Evolutionary conservation across 2,329 filamentous ascomycete species (phyloP).

Genomic region (Cryphonectria nitschkei): DNA sequence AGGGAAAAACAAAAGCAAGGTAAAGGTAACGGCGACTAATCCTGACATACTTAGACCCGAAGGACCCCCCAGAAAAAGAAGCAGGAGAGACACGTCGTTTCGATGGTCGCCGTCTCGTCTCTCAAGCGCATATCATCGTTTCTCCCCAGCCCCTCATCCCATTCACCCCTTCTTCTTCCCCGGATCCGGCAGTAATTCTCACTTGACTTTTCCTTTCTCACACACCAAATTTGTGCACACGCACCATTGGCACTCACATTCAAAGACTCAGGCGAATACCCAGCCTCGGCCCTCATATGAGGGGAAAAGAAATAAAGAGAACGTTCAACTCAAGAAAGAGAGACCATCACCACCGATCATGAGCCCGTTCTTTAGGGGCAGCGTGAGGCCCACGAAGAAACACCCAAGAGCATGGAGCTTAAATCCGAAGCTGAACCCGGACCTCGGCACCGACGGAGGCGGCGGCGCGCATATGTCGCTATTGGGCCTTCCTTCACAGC

Average conservation of each 20-base stretch:
- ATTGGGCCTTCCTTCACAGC: conserved; percentile 13
- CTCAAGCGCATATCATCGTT: neutral
- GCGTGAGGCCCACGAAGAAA: conserved; percentile 24
- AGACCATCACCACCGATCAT: conserved; percentile 6
- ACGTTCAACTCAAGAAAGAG: neutral
- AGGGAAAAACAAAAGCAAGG: neutral
- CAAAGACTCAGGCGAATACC: neutral
- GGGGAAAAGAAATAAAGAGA: neutral
- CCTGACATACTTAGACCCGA: neutral
- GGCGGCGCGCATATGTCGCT: conserved; percentile 11
- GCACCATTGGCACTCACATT: neutral
- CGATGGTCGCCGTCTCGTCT: neutral
- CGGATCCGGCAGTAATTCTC: neutral
- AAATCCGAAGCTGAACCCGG: conserved; percentile 28
- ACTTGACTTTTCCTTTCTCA: neutral
- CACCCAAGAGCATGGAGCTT: conserved; percentile 26
- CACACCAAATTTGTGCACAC: neutral
- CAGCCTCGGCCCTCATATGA: neutral
- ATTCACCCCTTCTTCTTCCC: neutral
- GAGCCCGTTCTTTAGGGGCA: conserved; percentile 29
- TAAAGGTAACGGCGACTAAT: neutral
- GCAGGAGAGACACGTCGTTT: neutral
- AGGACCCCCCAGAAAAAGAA: neutral
- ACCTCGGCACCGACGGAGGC: conserved; percentile 15
- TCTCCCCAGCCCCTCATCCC: neutral